Evolutionary conservation across 129 eudicot species (phyloP).

Genomic region (Rutidosis leptorrhynchoides): DNA sequence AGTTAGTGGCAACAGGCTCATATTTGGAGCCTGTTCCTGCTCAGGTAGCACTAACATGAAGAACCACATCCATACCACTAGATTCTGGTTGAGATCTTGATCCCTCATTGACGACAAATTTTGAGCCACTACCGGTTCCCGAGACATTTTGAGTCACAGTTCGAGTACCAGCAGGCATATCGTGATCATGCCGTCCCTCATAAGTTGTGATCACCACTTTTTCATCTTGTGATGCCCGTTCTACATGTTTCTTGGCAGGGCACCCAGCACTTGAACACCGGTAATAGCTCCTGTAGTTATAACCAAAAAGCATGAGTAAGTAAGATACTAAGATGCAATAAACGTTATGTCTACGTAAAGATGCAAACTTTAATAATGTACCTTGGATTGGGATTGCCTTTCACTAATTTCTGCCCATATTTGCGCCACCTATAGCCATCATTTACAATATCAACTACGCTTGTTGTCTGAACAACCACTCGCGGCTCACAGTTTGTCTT

Average conservation of each 20-base stretch:
- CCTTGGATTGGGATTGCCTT: slow-evolving; percentile 90
- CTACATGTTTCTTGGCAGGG: slow-evolving; percentile 76
- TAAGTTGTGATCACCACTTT: slow-evolving; percentile 75
- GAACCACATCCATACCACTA: slow-evolving; percentile 40
- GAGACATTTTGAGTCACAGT: slow-evolving; percentile 40
- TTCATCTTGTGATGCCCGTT: slow-evolving; percentile 70
- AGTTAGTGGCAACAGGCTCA: slow-evolving; percentile 1
- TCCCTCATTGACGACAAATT: slow-evolving; percentile 35
- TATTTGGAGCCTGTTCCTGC: background rate
- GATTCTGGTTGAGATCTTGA: slow-evolving; percentile 43
- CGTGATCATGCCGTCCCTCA: slow-evolving; percentile 75
- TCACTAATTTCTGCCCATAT: slow-evolving; percentile 89
- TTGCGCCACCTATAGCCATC: slow-evolving; percentile 97
- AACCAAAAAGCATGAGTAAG: background rate
- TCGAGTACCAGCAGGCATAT: slow-evolving; percentile 52
- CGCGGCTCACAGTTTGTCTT: slow-evolving; percentile 53
- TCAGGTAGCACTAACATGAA: slow-evolving; percentile 57
- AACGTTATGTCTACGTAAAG: background rate
- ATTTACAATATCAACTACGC: slow-evolving; percentile 80
- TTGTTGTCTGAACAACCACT: slow-evolving; percentile 69
- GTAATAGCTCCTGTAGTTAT: slow-evolving; percentile 63
- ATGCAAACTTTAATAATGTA: slow-evolving; percentile 27
- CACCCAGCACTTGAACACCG: slow-evolving; percentile 72
- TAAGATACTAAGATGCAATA: background rate
- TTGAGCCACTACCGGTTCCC: slow-evolving; percentile 23